Base-by-base conservation (phyloP, 176 grass and related monocot genomes). In the Carex cristatella region DNA sequence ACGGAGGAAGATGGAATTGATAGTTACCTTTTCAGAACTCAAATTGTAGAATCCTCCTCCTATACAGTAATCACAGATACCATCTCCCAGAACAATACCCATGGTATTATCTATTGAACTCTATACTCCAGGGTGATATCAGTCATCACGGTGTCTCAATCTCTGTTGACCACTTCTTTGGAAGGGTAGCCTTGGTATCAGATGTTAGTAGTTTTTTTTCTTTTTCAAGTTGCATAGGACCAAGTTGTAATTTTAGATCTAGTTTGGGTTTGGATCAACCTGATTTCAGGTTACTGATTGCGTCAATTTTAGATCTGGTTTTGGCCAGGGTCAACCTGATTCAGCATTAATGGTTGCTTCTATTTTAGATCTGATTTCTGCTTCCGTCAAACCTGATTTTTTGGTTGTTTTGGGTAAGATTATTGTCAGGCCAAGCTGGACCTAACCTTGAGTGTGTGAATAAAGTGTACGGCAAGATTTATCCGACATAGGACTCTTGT, bases 171-270 rank as follows among this genome's bases (percentile, higher is more conserved):
- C 48, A 54, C 48, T 77, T 56, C 48, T 56, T 77, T 77, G 4
- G 49, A 55, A 16, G 51, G 73, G n/a, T 28, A 31, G 56, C 10
- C 46, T 77, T 77, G 72, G 7, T 74, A 74, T 66, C 8, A 40
- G 42, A 74, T 49, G 44, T 76, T 31, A 6, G 55, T 72, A 10
- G 18, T 38, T 48, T 49, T 49, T 32, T 55, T 76, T 49, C 14
- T 55, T 76, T 13, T 48, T 76, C 23, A 10, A 14, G 44, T 53
- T 75, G 42, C 28, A 30, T 75, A 54, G 10, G 72, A 23, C 11
- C 49, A 54, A 76, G 49, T 56, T 15, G 27, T 49, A 69, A 74
- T 74, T 48, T 72, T 49, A 74, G 69, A 74, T 74, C 69, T 49
- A 10, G 69, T 51, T 74, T 51, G 9, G 44, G n/a, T 74, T 51